Base-by-base conservation (phyloP, 306 rosid species). In the Lathyrus aphaca region DNA sequence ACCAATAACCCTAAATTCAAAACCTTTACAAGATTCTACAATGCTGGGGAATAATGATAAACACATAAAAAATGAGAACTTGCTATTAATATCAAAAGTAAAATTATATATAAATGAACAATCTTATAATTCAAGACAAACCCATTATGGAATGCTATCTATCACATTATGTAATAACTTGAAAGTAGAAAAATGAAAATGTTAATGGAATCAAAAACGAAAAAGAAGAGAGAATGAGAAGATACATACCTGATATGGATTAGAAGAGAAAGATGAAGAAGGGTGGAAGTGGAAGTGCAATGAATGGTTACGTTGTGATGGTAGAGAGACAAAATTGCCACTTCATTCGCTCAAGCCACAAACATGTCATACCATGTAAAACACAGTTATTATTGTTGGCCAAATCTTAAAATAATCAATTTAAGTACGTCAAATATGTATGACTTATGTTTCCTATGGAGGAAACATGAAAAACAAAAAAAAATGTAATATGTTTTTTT, bases 291-390 rank as follows among this genome's bases (percentile, higher is more conserved):
- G 54, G 58, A 10, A 51, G n/a, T 53, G 40, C 11, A 11, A 56
- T 56, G 62, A 37, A 58, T 49, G 16, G 59, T 5, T 9, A 13
- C 11, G 10, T 71, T 45, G 82, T 15, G 32, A 74, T 37, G 82
- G 82, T 62, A 12, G 72, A 71, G 87, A 75, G 85, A 74, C 58
- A 82, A 74, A 19, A 68, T 80, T 66, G 79, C 78, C 85, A 61
- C 58, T 62, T 77, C 72, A 73, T 66, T 58, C 82, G 82, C 68
- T 48, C 65, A 53, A 44, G 2, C 68, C 35, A 62, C 19, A 14
- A 56, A 56, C 40, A 56, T 27, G 60, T 54, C 8, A 12, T 23
- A 11, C 4, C 10, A 23, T 54, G 32, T 11, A 53, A 53, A 5
- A 17, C 10, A 18, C 21, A 4, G 4, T 3, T 18, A 23, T 50